A percentile compares a stretch with the other conserved stretches of the same genome.
Conservation (phyloP, 2,329 filamentous ascomycete genomes). For the Pseudocercospora fuligena region DNA sequence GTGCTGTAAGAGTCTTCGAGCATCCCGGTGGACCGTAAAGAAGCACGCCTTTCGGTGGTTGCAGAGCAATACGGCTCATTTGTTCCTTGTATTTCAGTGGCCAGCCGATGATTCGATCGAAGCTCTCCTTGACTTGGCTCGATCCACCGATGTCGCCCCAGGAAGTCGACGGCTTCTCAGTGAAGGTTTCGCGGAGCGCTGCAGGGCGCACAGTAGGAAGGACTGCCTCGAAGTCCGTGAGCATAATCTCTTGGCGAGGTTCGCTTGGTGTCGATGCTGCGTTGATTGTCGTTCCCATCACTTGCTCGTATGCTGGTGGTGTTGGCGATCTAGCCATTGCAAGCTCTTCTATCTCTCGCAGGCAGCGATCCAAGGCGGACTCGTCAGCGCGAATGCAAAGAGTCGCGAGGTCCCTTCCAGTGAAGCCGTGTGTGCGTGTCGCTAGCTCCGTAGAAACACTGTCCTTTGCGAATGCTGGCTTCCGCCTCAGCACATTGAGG, state of each 20-base stretch:
- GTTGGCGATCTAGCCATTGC: constrained; percentile 24
- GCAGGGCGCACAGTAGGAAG: constrained; percentile 67
- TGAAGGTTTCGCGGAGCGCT: constrained; percentile 85
- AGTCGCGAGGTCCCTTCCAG: constrained; percentile 73
- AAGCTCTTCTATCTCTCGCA: constrained; percentile 36
- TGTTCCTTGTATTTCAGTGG: constrained; percentile 61
- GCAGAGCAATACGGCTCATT: constrained; percentile 57
- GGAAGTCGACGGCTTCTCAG: constrained; percentile 82
- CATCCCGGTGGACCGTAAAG: constrained; percentile 93
- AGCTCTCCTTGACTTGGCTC: constrained; percentile 68
- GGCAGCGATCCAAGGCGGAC: constrained; percentile 41
- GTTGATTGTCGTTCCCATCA: background rate
- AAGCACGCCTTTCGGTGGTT: constrained; percentile 78
- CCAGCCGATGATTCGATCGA: constrained; percentile 63
- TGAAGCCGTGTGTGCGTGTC: constrained; percentile 84
- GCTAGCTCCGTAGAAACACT: constrained; percentile 65
- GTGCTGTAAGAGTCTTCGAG: constrained; percentile 90
- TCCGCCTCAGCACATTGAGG: constrained; percentile 62
- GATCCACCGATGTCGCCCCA: constrained; percentile 92
- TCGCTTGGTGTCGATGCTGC: background rate
- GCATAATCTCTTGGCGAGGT: background rate
- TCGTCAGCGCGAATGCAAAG: constrained; percentile 63
- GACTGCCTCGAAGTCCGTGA: constrained; percentile 15
- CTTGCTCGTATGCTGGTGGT: constrained; percentile 24
- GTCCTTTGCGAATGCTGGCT: constrained; percentile 54